Evolutionary conservation across 202 grass and related monocot genomes (phyloP).

Genomic region (Carex arenaria): DNA sequence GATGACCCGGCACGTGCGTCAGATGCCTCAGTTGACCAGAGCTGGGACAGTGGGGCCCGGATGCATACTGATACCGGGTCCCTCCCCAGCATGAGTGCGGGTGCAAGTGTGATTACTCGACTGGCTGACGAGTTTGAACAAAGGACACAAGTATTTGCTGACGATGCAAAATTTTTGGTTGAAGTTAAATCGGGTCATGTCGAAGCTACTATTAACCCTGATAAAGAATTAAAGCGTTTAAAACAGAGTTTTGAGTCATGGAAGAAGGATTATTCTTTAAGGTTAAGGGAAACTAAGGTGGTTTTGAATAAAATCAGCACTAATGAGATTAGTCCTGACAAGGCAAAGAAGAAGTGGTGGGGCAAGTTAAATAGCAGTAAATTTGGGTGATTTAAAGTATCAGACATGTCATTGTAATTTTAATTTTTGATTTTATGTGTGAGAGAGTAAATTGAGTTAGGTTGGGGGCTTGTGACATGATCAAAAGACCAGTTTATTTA

Average conservation of each 20-base stretch:
- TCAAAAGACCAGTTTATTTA: slow-evolving; percentile 19
- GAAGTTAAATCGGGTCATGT: slow-evolving; percentile 86
- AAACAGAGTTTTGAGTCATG: slow-evolving; percentile 84
- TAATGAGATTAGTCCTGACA: slow-evolving; percentile 48
- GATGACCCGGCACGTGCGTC: slow-evolving; percentile 64
- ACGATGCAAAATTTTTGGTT: slow-evolving; percentile 80
- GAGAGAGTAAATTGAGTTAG: slow-evolving; percentile 10
- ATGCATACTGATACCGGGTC: slow-evolving; percentile 35
- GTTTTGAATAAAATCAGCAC: slow-evolving; percentile 73
- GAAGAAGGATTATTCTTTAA: slow-evolving; percentile 73
- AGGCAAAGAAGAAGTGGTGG: slow-evolving; percentile 84
- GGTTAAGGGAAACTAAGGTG: slow-evolving; percentile 80
- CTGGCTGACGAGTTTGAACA: slow-evolving; percentile 77
- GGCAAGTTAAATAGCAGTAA: slow-evolving; percentile 71
- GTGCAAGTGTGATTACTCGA: slow-evolving; percentile 51
- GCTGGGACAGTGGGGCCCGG: slow-evolving; percentile 43
- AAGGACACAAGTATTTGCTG: slow-evolving; percentile 76
- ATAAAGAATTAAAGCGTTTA: slow-evolving; percentile 66
- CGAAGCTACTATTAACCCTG: slow-evolving; percentile 57
- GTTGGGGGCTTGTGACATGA: slow-evolving; percentile 9
- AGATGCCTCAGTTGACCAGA: slow-evolving; percentile 74
- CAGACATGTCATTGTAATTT: not conserved
- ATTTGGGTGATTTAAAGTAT: slow-evolving; percentile 38
- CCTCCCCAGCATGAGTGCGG: slow-evolving; percentile 47
- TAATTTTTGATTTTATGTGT: not conserved